Conservation (phyloP, 148 eudicot species). For the Tetragonia tetragonoides region DNA sequence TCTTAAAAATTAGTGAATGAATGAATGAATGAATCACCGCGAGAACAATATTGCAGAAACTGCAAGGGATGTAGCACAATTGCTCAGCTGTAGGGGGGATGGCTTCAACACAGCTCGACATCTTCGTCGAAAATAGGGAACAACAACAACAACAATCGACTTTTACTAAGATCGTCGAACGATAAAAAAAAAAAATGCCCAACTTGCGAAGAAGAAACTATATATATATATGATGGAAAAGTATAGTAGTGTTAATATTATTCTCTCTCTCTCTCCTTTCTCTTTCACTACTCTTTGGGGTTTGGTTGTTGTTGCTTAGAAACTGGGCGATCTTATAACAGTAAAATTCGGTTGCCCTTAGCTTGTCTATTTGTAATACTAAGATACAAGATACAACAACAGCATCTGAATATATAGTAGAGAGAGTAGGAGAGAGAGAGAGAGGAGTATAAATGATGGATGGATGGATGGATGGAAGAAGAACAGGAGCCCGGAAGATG, state of each 20-base stretch:
- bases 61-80: constrained; percentile 94
- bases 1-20: background rate
- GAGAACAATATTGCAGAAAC: constrained; percentile 74
- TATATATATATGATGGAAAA: background rate
- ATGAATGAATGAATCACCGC: constrained; percentile 45
- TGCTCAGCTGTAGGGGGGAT: constrained; percentile 42
- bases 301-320: constrained; percentile 18
- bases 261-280: background rate
- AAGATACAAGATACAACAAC: background rate
- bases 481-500: constrained; percentile 30
- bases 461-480: background rate
- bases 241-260: background rate
- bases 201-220: constrained; percentile 24
- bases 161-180: background rate
- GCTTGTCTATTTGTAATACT: constrained; percentile 27
- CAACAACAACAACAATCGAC: background rate
- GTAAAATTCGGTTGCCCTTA: constrained; percentile 3
- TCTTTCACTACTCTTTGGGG: background rate
- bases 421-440: background rate
- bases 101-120: constrained; percentile 47
- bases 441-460: background rate
- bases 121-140: background rate
- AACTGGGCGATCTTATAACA: constrained; percentile 12
- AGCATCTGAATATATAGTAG: background rate
- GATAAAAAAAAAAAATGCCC: constrained; percentile 4